Conservation (phyloP, 257 asterid species). For the Plantago elongata region DNA sequence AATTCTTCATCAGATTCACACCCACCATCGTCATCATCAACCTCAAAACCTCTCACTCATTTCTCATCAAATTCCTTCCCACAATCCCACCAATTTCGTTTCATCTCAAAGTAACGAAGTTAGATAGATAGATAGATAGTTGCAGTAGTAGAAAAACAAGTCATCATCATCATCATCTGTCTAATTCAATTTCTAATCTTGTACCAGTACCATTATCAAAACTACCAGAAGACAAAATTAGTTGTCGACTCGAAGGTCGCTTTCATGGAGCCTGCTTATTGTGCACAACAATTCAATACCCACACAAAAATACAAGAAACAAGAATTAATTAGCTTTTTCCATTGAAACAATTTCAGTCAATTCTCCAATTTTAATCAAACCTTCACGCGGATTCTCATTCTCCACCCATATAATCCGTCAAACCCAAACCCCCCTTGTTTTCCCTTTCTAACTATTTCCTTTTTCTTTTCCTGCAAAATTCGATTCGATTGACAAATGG, state of each 20-base stretch:
- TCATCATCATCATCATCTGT: too few relatives aligned
- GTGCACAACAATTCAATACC: conserved; percentile 19
- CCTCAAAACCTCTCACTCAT: too few relatives aligned
- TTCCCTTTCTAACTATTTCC: not conserved
- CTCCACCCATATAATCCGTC: not conserved
- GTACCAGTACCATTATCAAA: not conserved
- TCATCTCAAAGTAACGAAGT: too few relatives aligned
- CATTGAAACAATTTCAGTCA: conserved; percentile 17
- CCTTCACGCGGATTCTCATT: conserved; percentile 55
- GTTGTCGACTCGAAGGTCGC: conserved; percentile 21
- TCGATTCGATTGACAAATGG: conserved; percentile 34
- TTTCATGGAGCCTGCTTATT: conserved; percentile 44
- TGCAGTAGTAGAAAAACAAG: too few relatives aligned
- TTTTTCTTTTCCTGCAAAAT: not conserved
- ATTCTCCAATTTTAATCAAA: conserved; percentile 19
- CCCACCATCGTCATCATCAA: too few relatives aligned
- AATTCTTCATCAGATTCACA: too few relatives aligned
- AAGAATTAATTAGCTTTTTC: conserved; percentile 29
- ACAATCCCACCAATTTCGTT: too few relatives aligned
- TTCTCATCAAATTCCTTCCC: too few relatives aligned
- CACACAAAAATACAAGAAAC: conserved; percentile 13
- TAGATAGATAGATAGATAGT: too few relatives aligned
- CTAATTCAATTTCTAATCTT: too few relatives aligned
- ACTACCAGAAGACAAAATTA: not conserved
- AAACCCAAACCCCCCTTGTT: not conserved